Base-by-base conservation (phyloP, 352 stramenopile genomes). In the Peronospora destructor region DNA sequence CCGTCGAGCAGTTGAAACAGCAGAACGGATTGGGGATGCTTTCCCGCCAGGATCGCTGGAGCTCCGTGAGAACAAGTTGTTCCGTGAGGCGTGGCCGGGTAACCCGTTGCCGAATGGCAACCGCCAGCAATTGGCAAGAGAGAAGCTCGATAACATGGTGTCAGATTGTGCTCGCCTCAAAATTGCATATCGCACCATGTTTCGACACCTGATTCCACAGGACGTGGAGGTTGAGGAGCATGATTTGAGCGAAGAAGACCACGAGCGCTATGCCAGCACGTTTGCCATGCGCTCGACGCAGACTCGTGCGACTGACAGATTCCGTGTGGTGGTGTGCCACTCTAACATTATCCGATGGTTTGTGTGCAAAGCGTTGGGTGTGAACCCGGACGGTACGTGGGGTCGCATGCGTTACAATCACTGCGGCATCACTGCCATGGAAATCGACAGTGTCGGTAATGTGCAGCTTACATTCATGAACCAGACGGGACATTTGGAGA, bases 341-440 rank as follows among this genome's bases (percentile, higher is more conserved):
- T 70, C 76, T 41, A 87, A 84, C 60, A 77, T 84, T 49, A 85
- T 88, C 45, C 74, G 73, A 16, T 85, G 71, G 71, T 84, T 88
- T 30, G 59, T 84, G 26, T 85, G 74, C 68, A 75, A 76, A 41
- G 62, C 73, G n/a, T 42, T 88, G 4, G 74, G 74, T 19, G 66
- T 84, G 6, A 70, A 82, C 33, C 74, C 73, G 5, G 70, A 85
- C 26, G 71, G 73, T 32, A 81, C 66, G 49, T 87, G 76, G 76
- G 76, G 76, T 4, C 73, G 69, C 56, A 85, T 87, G 76, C 69
- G 73, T 49, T 81, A 78, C 69, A 84, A 76, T 49, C 68, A 87
- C 61, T 83, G 71, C 40, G 70, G 68, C 42, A 56, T 87, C 49
- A 83, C 76, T 6, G 56, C 64, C 21, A 56, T 87, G 45, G 76